Evolutionary conservation across 768 basidiomycete species (phyloP), one percentile per base, ranked within the genome.

Genomic region (Dioszegia hungarica): DNA sequence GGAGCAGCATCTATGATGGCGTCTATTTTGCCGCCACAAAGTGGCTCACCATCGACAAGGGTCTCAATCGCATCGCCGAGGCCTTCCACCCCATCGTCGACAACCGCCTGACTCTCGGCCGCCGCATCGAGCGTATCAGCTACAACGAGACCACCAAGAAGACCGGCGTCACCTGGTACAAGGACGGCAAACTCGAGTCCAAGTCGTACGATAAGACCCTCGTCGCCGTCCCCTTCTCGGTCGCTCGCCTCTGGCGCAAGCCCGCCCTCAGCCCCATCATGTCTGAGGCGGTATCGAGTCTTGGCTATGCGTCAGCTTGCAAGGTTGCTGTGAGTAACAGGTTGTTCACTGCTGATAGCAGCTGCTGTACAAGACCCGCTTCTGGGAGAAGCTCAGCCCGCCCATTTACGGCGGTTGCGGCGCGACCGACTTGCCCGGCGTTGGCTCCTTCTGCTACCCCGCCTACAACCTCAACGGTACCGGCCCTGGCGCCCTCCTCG

Each of bases 1-100:
- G 63, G 63, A 57, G 58, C 50, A 56, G 57, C 24, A 65, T 65
- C 37, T 65, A 65, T 50, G 63, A 65, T 27, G 47, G 44, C 25
- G 63, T 65, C 51, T 65, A 65, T 53, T 65, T 65, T 38, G 56
- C 60, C 22, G 63, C 60, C 14, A 56, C 56, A 14, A 39, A 47
- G 10, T 65, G 63, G 63, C 44, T 59, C 37, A 65, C 63, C 24
- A 61, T 65, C 46, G 63, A 65, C 57, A 65, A 56, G 39, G 63
- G 63, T 54, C 55, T 64, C 14, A 64, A 37, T 56, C 63, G 63
- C 20, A 38, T 64, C 4, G 55, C 63, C 14, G 63, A 64, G 40
- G 63, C 63, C 20, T 64, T 64, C 63, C 63, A 61, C 43, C 63
- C 63, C 17, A 46, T 61, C 44, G 60, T 64, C 19, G 63, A 64